phyloP scores from a whole-genome alignment of 257 asterid genomes.

The Petunia secreta region DNA sequence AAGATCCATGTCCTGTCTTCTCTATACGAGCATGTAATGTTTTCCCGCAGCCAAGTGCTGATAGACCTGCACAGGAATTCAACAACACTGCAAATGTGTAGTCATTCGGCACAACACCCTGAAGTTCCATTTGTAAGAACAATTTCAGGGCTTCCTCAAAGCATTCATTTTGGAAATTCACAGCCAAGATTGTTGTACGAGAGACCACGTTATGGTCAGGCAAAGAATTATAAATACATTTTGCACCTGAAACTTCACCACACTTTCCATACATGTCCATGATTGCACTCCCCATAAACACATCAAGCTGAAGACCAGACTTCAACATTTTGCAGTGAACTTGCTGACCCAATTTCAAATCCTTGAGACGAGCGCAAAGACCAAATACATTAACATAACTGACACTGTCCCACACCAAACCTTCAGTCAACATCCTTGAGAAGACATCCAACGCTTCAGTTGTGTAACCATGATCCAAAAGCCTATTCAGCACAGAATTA shows the following conservation, averaged over 20 bases:
- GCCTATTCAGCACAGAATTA: slow-evolving; percentile 62
- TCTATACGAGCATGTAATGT: slow-evolving; percentile 62
- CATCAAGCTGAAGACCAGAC: slow-evolving; percentile 50
- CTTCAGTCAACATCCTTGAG: slow-evolving; percentile 43
- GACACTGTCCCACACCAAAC: slow-evolving; percentile 58
- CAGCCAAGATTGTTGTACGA: slow-evolving; percentile 75
- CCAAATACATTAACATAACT: slow-evolving; percentile 62
- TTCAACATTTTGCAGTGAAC: slow-evolving; percentile 57
- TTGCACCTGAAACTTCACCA: slow-evolving; percentile 52
- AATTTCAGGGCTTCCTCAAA: slow-evolving; percentile 76
- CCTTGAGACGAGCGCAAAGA: slow-evolving; percentile 59
- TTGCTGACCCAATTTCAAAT: slow-evolving; percentile 66
- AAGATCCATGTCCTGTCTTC: slow-evolving; percentile 62
- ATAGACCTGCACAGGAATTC: slow-evolving; percentile 70
- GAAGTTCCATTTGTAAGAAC: slow-evolving; percentile 58
- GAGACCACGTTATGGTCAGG: slow-evolving; percentile 59
- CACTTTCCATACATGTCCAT: slow-evolving; percentile 90
- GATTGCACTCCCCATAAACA: slow-evolving; percentile 59
- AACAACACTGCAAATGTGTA: slow-evolving; percentile 70
- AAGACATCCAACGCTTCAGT: slow-evolving; percentile 53
- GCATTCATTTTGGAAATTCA: slow-evolving; percentile 70
- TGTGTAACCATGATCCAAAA: slow-evolving; percentile 50
- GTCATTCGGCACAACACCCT: slow-evolving; percentile 67
- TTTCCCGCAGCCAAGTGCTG: slow-evolving; percentile 71
- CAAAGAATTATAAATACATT: slow-evolving; percentile 47